These are phyloP conservation scores for Neostapfia colusana DNA, from an alignment of 176 grass and related monocot species.

Conservation along the genomic window DNA sequence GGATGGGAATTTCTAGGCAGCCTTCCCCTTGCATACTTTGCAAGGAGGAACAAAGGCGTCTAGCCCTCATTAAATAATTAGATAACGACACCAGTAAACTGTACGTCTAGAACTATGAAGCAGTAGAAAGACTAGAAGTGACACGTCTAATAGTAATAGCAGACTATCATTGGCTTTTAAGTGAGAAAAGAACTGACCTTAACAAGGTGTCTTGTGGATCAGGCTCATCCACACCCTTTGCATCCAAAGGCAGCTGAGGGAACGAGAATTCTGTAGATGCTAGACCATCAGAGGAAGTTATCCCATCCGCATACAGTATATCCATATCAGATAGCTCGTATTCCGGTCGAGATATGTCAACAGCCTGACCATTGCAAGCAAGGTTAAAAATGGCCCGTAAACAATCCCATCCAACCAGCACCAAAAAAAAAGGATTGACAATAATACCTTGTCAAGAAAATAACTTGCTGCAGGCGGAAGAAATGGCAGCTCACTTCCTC, in stretches of 20 bases:
- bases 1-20: too few species aligned
- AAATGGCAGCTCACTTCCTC: slow-evolving; percentile 62
- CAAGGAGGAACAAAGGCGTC: too few species aligned
- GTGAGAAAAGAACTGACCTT: slow-evolving; percentile 59
- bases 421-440: slow-evolving; percentile 6
- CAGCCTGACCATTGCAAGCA: slow-evolving; percentile 61
- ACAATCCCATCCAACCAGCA: background rate
- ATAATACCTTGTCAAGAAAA: slow-evolving; percentile 87
- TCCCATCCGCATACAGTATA: slow-evolving; percentile 76
- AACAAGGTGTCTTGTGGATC: slow-evolving; percentile 65
- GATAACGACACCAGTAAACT: background rate
- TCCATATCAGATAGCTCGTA: slow-evolving; percentile 83
- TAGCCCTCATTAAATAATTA: too few species aligned
- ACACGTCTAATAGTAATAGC: slow-evolving; percentile 1
- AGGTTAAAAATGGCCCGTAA: slow-evolving; percentile 11
- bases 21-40: too few species aligned
- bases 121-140: background rate
- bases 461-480: slow-evolving; percentile 72
- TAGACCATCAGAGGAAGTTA: slow-evolving; percentile 76
- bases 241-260: slow-evolving; percentile 52
- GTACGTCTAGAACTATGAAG: background rate
- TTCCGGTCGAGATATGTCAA: slow-evolving; percentile 81
- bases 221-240: slow-evolving; percentile 50
- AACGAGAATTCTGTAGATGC: slow-evolving; percentile 76
- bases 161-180: slow-evolving; percentile 1